phyloP scores from a whole-genome alignment of 139 green algal species.

The Coelastrella sp. region DNA sequence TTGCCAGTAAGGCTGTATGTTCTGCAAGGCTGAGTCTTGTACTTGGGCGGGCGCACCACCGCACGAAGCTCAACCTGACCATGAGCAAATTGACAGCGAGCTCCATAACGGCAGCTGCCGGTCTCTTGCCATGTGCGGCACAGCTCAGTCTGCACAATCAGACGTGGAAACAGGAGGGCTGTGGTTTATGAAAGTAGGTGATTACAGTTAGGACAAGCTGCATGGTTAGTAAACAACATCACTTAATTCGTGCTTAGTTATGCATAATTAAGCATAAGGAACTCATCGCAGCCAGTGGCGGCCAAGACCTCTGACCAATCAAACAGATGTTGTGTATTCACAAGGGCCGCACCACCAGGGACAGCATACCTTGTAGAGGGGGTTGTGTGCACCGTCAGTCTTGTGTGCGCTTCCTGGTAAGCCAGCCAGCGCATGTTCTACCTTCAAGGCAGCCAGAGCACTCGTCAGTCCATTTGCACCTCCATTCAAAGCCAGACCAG shows the following conservation, averaged over 20 bases:
- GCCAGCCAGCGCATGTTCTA: neutral
- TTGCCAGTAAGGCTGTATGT: constrained; percentile 76
- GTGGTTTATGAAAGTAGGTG: neutral
- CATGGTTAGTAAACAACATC: neutral
- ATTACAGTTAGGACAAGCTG: neutral
- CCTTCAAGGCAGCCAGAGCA: neutral
- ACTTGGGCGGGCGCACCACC: constrained; percentile 88
- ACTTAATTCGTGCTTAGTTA: neutral
- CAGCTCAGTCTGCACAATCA: constrained; percentile 87
- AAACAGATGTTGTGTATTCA: neutral
- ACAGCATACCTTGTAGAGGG: constrained; percentile 63
- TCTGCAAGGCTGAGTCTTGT: constrained; percentile 90
- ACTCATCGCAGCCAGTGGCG: neutral
- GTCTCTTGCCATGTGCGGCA: constrained; percentile 87
- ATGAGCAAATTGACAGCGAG: constrained; percentile 94
- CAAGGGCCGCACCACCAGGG: neutral
- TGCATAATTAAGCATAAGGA: neutral
- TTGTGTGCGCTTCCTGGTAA: neutral
- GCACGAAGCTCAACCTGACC: constrained; percentile 84
- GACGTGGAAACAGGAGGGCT: neutral
- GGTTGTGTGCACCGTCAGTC: constrained; percentile 45
- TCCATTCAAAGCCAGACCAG: neutral
- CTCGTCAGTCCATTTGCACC: neutral
- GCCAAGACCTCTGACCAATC: neutral
- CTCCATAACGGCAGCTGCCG: constrained; percentile 87